Evolutionary conservation across 169 alveolate species (phyloP), one percentile per base, ranked within the genome.

Genomic region (Cyclospora cayetanensis): DNA sequence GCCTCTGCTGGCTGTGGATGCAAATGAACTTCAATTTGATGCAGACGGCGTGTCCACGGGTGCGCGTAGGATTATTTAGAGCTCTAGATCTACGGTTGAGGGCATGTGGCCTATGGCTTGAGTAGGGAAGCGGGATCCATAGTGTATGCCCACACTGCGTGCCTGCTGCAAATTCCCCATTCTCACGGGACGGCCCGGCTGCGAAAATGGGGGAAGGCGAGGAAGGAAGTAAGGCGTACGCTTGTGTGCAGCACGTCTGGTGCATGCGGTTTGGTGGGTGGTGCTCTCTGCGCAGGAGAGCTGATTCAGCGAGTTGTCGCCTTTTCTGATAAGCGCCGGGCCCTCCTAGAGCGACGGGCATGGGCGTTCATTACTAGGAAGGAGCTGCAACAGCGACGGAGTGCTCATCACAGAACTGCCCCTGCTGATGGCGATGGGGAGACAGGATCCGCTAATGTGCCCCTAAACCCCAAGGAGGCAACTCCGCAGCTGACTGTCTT

Each of bases 61-160:
- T 74, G 37, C 39, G 86, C n/a, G n/a, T 46, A 46, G 60, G 86
- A 65, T n/a, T n/a, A n/a, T 74, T 74, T 74, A 74, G 86, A 65
- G 86, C 25, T 74, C 43, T 42, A 65, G 86, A 65, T 41, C 43
- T 74, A 41, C 66, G 86, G 86, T 74, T 74, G 39, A 74, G 86
- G 65, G 86, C 39, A 31, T 74, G 41, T 37, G 63, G 84, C 41
- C 41, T 72, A 72, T 53, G 50, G 80, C 7, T 68, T 68, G 80
- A n/a, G n/a, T n/a, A n/a, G n/a, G n/a, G n/a, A n/a, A n/a, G n/a
- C n/a, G n/a, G n/a, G n/a, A n/a, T n/a, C n/a, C n/a, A n/a, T n/a
- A n/a, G n/a, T n/a, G n/a, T n/a, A n/a, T n/a, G n/a, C n/a, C n/a
- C n/a, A n/a, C n/a, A n/a, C n/a, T n/a, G n/a, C n/a, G n/a, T n/a